Conservation (phyloP, 805 yeast species). For the Wickerhamiella spandovensis region DNA sequence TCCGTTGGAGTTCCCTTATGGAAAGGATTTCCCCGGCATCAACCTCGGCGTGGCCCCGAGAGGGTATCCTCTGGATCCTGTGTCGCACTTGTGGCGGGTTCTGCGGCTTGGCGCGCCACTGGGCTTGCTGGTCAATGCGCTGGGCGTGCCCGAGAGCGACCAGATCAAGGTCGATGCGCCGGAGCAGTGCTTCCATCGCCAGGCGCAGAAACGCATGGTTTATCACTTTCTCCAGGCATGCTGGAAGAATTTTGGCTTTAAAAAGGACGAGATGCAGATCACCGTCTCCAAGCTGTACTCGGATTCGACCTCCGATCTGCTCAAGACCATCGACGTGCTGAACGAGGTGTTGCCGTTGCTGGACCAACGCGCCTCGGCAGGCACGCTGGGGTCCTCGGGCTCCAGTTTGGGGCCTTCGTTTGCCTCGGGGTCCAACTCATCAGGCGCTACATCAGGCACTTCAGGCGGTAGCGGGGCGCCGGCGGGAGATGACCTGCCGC, state of each 20-base stretch:
- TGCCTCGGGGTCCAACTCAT: background rate
- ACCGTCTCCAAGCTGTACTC: slow-evolving; percentile 83
- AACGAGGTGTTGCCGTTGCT: slow-evolving; percentile 30
- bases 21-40: slow-evolving; percentile 23
- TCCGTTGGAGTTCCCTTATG: slow-evolving; percentile 11
- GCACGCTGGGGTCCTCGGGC: too few species aligned
- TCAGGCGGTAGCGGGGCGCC: background rate
- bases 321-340: slow-evolving; percentile 59
- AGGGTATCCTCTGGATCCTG: slow-evolving; percentile 67
- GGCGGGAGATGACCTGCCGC: slow-evolving; percentile 1
- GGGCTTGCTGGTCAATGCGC: slow-evolving; percentile 67
- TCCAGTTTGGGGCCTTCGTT: too few species aligned
- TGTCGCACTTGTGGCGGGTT: slow-evolving; percentile 74
- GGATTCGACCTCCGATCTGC: slow-evolving; percentile 62
- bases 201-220: slow-evolving; percentile 75
- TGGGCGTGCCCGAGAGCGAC: slow-evolving; percentile 18
- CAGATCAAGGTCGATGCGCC: slow-evolving; percentile 40
- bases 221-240: slow-evolving; percentile 85
- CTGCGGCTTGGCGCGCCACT: slow-evolving; percentile 89
- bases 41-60: slow-evolving; percentile 47
- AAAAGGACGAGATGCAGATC: slow-evolving; percentile 64
- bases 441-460: too few species aligned
- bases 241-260: slow-evolving; percentile 55
- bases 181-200: slow-evolving; percentile 64
- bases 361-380: too few species aligned